Percentiles rank a stretch among this genome's conserved stretches.
Conservation (phyloP, 2,329 filamentous ascomycete species). For the Beauveria bassiana region DNA sequence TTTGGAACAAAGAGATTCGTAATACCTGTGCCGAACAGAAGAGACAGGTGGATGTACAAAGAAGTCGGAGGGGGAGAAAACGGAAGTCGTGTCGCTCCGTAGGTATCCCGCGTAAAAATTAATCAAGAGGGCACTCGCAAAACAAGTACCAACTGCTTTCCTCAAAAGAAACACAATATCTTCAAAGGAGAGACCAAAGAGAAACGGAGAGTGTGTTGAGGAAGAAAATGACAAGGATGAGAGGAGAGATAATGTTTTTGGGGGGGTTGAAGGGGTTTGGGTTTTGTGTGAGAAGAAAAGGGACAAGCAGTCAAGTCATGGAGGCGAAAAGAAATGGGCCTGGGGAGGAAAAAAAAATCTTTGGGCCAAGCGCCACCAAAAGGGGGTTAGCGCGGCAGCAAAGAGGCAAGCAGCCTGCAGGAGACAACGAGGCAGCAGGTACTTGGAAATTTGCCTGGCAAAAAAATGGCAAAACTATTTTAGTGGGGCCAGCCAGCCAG, state of each 20-base stretch:
- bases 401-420: neutral
- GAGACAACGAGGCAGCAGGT: neutral
- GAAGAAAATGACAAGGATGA: conserved; percentile 22
- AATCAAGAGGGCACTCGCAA: conserved; percentile 18
- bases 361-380: conserved; percentile 6
- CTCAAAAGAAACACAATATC: conserved; percentile 37
- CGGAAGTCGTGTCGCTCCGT: conserved; percentile 26
- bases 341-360: conserved; percentile 10
- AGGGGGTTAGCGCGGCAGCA: conserved; percentile 10
- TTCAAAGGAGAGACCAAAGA: conserved; percentile 41
- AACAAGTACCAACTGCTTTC: conserved; percentile 27
- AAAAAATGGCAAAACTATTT: neutral
- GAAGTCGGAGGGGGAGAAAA: conserved; percentile 14
- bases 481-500: neutral
- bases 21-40: conserved; percentile 19
- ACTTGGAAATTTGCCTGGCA: neutral
- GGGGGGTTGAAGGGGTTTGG: conserved; percentile 18
- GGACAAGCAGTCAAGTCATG: conserved; percentile 11
- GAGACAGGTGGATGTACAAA: conserved; percentile 11
- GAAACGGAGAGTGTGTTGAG: conserved; percentile 25
- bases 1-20: conserved; percentile 20
- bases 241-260: conserved; percentile 14
- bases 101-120: conserved; percentile 26
- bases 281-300: conserved; percentile 21
- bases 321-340: conserved; percentile 22